Base-by-base conservation (phyloP, 2,329 filamentous ascomycete species). In the Arthrobotrys pseudoclavata region DNA sequence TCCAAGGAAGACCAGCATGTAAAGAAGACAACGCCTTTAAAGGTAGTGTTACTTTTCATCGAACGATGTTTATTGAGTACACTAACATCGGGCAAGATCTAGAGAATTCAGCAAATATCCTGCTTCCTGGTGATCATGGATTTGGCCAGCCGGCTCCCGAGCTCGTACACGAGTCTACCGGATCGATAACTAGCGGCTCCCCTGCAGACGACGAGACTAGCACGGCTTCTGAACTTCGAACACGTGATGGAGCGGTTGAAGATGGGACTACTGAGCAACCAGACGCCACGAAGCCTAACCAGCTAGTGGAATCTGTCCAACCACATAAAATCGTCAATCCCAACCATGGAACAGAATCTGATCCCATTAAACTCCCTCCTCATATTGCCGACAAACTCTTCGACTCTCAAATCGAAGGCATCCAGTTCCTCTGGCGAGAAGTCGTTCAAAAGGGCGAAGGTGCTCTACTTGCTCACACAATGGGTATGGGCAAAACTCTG, bases 401-500 rank as follows among this genome's bases (percentile, higher is more conserved):
- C 24, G 69, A 29, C 10, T 74, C 61, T 42, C 94, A 97, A 82
- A 86, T 96, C 53, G 86, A 89, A 0, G 94, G 94, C 0, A 89
- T 97, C 20, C 90, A 91, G 10, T 97, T 97, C 83, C 88, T 97
- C 86, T 97, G 94, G 93, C 90, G 94, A 79, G 91, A 96, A 80
- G 85, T 97, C 50, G 88, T 95, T 10, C 50, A 61, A 34, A 74
- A 80, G 42, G 63, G 71, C 18, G 79, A 69, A 31, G 81, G 81
- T 26, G 80, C 80, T 24, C 61, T 82, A 13, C 75, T 82, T 37
- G 80, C 80, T 1, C 81, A 82, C 62, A 81, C 92, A 0, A 97
- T 97, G 94, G 94, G 94, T 0, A 85, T 97, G 1, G 94, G 94
- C 13, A 97, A 97, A 85, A 96, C 94, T 0, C 93, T 97, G 90